Evolutionary conservation across 202 grass and related monocot genomes (phyloP), one percentile per base, ranked within the genome.

Genomic region (Elaeis oleifera): DNA sequence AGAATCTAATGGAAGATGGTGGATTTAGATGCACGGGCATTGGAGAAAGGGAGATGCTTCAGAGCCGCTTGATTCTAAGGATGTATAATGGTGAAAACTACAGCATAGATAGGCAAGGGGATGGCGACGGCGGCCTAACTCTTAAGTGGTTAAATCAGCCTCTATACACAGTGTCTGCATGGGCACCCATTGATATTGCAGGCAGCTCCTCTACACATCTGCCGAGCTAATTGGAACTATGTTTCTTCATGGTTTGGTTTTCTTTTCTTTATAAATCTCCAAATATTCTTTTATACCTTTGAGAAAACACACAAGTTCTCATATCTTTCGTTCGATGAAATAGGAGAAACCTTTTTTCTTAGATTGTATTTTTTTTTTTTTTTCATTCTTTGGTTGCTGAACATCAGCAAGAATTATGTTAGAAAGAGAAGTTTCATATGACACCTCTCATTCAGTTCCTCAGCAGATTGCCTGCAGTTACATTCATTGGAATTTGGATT

Each of bases 161-260:
- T 17, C 64, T 99, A n/a, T 99, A 89, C 74, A 99, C 94, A 32
- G 85, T 99, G 26, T 82, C 88, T 9, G 88, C 94, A 16, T 97
- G 94, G 94, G 19, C 72, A 56, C 84, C 70, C 36, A 44, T 18
- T 62, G 88, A 89, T 36, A 77, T 39, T 49, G 74, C 74, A 50
- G 80, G 78, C 16, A 89, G 78, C 56, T 85, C 87, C 66, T 80
- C 92, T 39, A 74, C 87, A 51, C 83, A 88, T 73, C 84, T 78
- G 74, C 82, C 85, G 68, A 84, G 79, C 77, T 86, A 57, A 21
- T 17, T 17, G 54, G 21, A 3, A 57, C 54, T 2, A 28, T 21
- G 4, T 16, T 58, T 16, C 56, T 16, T 28, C 56, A 28, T 8
- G 56, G 20, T 15, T 58, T 58, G 23, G 20, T 26, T 58, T 31